phyloP scores from a whole-genome alignment of 129 eudicot species.

The Artemisia tridentata region DNA sequence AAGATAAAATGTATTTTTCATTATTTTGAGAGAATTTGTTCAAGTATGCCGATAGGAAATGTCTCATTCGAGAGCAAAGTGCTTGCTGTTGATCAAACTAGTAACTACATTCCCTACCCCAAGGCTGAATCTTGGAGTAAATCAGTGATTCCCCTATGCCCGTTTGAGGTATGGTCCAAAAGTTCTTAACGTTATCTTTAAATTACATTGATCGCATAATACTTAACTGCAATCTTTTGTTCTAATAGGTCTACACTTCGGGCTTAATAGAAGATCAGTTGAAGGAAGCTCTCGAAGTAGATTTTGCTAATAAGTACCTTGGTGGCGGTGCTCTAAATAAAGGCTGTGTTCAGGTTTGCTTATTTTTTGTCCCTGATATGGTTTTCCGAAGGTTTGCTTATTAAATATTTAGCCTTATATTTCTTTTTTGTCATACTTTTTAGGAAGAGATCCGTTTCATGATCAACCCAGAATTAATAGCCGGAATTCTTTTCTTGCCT shows the following conservation, averaged over 20 bases:
- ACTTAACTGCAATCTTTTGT: conserved; percentile 12
- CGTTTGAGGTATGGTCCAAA: no score
- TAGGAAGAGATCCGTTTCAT: conserved; percentile 96
- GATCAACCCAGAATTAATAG: conserved; percentile 94
- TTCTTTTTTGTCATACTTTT: conserved; percentile 8
- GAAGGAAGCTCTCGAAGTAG: conserved; percentile 74
- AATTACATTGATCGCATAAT: conserved; percentile 2
- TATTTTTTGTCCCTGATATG: conserved; percentile 7
- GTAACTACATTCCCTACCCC: no score
- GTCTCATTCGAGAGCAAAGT: no score
- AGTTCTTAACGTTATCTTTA: no score
- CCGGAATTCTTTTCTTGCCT: conserved; percentile 91
- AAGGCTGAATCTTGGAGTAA: no score
- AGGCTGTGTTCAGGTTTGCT: conserved; percentile 87
- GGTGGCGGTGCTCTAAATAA: conserved; percentile 88
- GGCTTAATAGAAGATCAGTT: conserved; percentile 83
- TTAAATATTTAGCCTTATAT: no score
- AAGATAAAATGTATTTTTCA: no score
- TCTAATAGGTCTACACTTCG: conserved; percentile 56
- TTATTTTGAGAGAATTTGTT: no score
- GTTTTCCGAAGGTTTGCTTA: not conserved
- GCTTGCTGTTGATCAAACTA: no score
- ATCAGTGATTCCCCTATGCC: no score
- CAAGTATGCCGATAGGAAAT: no score
- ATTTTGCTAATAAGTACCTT: conserved; percentile 80